Conservation (phyloP, 148 eudicot genomes). For the Arctostaphylos glauca region DNA sequence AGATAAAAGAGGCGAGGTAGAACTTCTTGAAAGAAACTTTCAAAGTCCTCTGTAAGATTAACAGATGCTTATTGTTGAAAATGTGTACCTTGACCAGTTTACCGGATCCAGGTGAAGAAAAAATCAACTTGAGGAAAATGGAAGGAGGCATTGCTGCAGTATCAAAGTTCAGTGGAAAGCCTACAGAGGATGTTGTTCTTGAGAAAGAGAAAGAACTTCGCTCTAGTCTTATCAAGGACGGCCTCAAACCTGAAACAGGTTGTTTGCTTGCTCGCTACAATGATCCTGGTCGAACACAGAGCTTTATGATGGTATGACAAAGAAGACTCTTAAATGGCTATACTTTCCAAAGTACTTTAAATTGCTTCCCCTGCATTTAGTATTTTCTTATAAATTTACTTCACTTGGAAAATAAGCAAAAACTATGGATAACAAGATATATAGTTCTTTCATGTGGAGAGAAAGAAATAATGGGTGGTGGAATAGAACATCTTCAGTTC, state of each 20-base stretch:
- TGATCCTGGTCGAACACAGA: conserved; percentile 94
- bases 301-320: conserved; percentile 67
- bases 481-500: no score
- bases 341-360: no score
- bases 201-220: conserved; percentile 72
- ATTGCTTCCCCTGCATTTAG: background rate
- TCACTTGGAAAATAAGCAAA: background rate
- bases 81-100: conserved; percentile 42
- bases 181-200: conserved; percentile 64
- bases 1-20: background rate
- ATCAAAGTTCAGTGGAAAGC: conserved; percentile 85
- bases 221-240: conserved; percentile 55
- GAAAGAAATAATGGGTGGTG: no score
- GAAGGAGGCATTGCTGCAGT: conserved; percentile 87
- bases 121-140: conserved; percentile 58
- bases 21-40: background rate
- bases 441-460: no score
- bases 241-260: conserved; percentile 61
- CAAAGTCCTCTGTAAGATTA: background rate
- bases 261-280: conserved; percentile 92
- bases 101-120: conserved; percentile 77
- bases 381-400: background rate
- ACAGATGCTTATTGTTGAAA: background rate
- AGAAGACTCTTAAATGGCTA: background rate
- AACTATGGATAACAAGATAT: no score